Evolutionary conservation across 176 grass and related monocot genomes (phyloP), one percentile per base, ranked within the genome.

Genomic region (Neostapfia colusana): DNA sequence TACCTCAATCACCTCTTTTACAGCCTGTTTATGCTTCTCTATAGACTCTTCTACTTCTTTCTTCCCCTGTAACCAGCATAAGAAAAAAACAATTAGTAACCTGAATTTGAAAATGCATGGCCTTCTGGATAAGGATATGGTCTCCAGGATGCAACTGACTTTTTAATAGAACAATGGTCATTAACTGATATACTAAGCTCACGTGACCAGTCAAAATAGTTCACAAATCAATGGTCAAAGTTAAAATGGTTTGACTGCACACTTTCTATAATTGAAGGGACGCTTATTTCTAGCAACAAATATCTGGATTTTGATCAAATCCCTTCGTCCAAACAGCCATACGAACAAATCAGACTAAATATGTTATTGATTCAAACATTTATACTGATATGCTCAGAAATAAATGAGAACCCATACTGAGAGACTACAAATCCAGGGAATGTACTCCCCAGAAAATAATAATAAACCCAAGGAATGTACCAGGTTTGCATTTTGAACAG

Each of bases 1-100:
- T 92, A 98, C 95, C 95, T 98, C 91, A 84, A 94, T 74, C 62
- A 80, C 56, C 58, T 85, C 79, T 50, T 85, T 78, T 72, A 92
- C 76, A 86, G 85, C 85, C 60, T 82, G 79, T 56, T 76, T 90
- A 72, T 98, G 95, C 82, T 84, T 94, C 41, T 86, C 85, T 67
- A 98, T 79, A 64, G 88, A 88, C 50, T 90, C 91, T 49, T 86
- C 82, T 24, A 98, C 42, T 79, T 86, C 80, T 80, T 90, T 88
- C 82, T 88, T 98, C 14, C 92, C 95, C 95, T 98, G 73, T 7
- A 76, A 86, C n/a, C 31, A 59, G 79, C 23, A 67, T 67, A 78
- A 64, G 24, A 24, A 71, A n/a, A 10, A 79, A 82, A 4, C 5
- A 41, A 42, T 41, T 55, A 40, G 1, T 7, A 24, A 73, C 14